Base-by-base conservation (phyloP, 768 basidiomycete genomes). In the Suillus bovinus region DNA sequence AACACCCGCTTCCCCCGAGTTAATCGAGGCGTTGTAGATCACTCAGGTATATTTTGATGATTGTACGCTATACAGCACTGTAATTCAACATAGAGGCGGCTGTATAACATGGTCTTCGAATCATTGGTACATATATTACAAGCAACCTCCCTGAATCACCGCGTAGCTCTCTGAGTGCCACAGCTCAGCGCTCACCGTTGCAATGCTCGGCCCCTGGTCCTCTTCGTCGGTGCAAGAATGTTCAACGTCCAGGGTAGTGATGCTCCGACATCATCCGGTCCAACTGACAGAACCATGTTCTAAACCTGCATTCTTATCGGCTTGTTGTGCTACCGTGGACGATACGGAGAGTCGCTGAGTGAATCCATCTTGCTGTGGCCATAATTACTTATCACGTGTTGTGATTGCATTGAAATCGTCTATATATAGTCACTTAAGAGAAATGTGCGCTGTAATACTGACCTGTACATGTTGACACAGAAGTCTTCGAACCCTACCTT, bases 261-360 rank as follows among this genome's bases (percentile, higher is more conserved):
- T 13, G 7, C 14, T n/a, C n/a, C n/a, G 58, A 63, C 31, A 63
- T 63, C 50, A 24, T 59, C 38, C 22, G 20, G 22, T 6, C 7
- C 10, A 50, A 47, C 10, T 27, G 42, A n/a, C 47, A 38, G 27
- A 38, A 31, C 27, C 62, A n/a, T n/a, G n/a, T n/a, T n/a, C 36
- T 17, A 33, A 52, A 17, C 60, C 60, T 22, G 41, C 62, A 44
- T 60, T 60, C 39, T 59, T 70, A 36, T 70, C 66, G n/a, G 66
- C 70, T 10, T 70, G 70, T 46, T 47, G 66, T 29, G 69, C 70
- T 24, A 70, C 70, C 9, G 63, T 58, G 22, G 69, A 69, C 13
- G 60, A 65, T 20, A 31, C 29, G 5, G 55, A 41, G 31, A 62
- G 58, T 64, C 2, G 68, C 66, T 17, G 70, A 71, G 55, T 56